Percentiles rank a stretch among this genome's conserved stretches.
Evolutionary conservation across 805 yeast genomes (phyloP).

Genomic region (Priceomyces castillae): DNA sequence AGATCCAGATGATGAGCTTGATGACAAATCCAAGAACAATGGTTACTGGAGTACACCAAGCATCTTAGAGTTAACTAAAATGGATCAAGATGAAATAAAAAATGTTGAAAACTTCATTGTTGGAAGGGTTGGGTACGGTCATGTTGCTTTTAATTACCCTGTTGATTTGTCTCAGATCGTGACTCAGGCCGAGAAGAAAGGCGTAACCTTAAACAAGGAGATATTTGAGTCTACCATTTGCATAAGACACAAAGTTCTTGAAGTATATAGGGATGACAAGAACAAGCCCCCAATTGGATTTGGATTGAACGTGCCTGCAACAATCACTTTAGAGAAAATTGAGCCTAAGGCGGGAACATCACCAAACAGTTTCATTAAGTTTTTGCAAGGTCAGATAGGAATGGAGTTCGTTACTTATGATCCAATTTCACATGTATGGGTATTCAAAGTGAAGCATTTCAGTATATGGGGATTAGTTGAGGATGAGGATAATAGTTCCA

Average conservation of each 20-base stretch:
- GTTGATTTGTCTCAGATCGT: conserved; percentile 64
- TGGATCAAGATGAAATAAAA: conserved; percentile 48
- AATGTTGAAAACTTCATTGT: conserved; percentile 61
- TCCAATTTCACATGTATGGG: conserved; percentile 71
- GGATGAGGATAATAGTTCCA: conserved; percentile 39
- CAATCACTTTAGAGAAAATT: conserved; percentile 61
- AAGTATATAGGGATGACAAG: conserved; percentile 58
- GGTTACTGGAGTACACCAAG: conserved; percentile 78
- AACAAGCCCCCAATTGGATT: conserved; percentile 59
- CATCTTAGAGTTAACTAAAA: conserved; percentile 43
- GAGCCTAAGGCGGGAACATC: conserved; percentile 49
- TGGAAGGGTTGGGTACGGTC: conserved; percentile 69
- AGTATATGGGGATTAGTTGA: conserved; percentile 90
- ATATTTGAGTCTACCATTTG: conserved; percentile 33
- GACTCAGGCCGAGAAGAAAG: conserved; percentile 32
- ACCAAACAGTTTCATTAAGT: conserved; percentile 46
- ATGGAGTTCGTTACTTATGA: conserved; percentile 81
- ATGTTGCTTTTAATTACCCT: conserved; percentile 60
- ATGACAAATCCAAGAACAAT: conserved; percentile 14
- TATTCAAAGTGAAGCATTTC: conserved; percentile 84
- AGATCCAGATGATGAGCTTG: conserved; percentile 7
- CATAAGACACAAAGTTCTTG: conserved; percentile 51
- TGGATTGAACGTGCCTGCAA: conserved; percentile 77
- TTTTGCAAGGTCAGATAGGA: conserved; percentile 54
- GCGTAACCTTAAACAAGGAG: conserved; percentile 38